A percentile compares a stretch with the other conserved stretches of the same genome.
phyloP scores from a whole-genome alignment of 192 early-diverging fungal species.

The Coemansia sp. region DNA sequence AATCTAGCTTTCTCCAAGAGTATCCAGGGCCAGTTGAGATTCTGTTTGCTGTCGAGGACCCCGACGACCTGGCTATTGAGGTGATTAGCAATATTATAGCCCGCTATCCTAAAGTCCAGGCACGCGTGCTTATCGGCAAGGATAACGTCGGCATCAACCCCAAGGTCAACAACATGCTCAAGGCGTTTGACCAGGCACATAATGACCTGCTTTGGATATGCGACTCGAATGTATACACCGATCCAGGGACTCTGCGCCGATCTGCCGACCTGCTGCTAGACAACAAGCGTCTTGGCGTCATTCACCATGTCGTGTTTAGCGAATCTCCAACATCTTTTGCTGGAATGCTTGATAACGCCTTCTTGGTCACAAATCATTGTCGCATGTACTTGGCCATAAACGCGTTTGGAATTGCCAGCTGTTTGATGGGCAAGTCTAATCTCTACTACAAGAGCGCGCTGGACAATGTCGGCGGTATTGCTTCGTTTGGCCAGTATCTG shows the following conservation, averaged over 20 bases:
- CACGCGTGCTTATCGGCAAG: constrained; percentile 77
- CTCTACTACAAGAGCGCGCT: constrained; percentile 84
- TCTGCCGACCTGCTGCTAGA: constrained; percentile 75
- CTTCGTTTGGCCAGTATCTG: constrained; percentile 85
- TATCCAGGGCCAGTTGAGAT: constrained; percentile 84
- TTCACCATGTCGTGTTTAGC: constrained; percentile 92
- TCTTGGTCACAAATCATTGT: constrained; percentile 87
- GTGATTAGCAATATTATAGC: constrained; percentile 69
- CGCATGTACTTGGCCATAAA: constrained; percentile 97
- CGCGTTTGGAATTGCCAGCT: constrained; percentile 74
- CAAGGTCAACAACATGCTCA: constrained; percentile 93
- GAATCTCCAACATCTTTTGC: constrained; percentile 69
- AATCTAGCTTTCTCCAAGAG: constrained; percentile 80
- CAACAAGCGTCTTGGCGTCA: constrained; percentile 74
- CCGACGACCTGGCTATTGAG: constrained; percentile 76
- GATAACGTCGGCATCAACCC: constrained; percentile 84
- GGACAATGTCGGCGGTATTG: constrained; percentile 76
- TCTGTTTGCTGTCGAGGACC: constrained; percentile 81
- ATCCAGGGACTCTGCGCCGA: constrained; percentile 71
- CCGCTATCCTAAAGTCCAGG: constrained; percentile 71
- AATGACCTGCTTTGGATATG: constrained; percentile 93
- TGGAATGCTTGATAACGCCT: constrained; percentile 80
- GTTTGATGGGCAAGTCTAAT: constrained; percentile 94
- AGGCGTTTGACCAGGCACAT: constrained; percentile 71
- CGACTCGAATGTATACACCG: constrained; percentile 86